Base-by-base conservation (phyloP, 768 basidiomycete species). In the Neoboletus magnificus region DNA sequence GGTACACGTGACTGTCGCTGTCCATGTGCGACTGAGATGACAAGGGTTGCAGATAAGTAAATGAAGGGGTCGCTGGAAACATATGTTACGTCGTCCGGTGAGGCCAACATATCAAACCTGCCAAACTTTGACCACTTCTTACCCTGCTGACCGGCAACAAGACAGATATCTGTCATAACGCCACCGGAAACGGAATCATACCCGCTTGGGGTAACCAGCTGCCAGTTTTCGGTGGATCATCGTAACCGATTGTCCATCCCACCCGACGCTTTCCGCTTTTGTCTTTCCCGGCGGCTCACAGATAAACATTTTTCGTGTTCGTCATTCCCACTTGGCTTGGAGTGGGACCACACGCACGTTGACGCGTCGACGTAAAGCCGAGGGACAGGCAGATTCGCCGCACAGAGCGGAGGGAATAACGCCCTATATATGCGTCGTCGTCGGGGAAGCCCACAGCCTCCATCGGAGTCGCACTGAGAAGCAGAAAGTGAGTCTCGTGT, bases 1-100 rank as follows among this genome's bases (percentile, higher is more conserved):
- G n/a, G 33, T 6, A 52, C 61, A 63, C 61, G 60, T 60, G 59
- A 60, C 25, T 16, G n/a, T 23, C 3, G 4, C 1, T 4, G 15
- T 16, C 13, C 32, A 25, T 36, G 18, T 27, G 36, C 18, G n/a
- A 27, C 48, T 29, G 50, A 48, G 41, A 13, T 13, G 22, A 15
- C 15, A 20, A n/a, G 30, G 35, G 48, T 1, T 22, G 20, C n/a
- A 9, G 30, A 22, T 22, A 47, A 5, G 11, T 5, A 35, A 35
- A 46, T 15, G n/a, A 46, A 20, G 27, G 18, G 27, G 29, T 30
- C 32, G 43, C 16, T 40, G 22, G 37, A 43, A 13, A 43, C 25
- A 32, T 22, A 25, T 1, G 15, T 30, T 50, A 36, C 25, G 18
- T n/a, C 23, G 41, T 2, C 41, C 7, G 20, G 33, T 35, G 32